These are phyloP conservation scores for Phanerochaete sordida DNA, from an alignment of 768 basidiomycete species.

Conservation along the genomic window DNA sequence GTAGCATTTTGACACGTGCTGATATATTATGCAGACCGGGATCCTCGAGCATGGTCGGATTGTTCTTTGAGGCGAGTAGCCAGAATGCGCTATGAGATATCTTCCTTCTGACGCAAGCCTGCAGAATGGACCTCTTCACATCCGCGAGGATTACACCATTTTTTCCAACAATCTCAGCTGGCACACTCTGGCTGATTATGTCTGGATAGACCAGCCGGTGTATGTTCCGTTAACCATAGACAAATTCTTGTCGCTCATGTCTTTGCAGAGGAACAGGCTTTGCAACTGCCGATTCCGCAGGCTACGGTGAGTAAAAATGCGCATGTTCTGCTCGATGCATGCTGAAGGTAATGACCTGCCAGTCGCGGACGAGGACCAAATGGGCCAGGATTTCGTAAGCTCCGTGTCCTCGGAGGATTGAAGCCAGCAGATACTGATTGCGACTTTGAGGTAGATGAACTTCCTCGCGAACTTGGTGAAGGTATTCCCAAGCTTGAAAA, in stretches of 20 bases:
- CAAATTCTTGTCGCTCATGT: constrained; percentile 2
- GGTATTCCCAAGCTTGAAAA: constrained; percentile 66
- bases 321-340: no score
- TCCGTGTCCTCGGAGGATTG: no score
- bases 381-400: constrained; percentile 50
- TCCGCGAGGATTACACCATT: constrained; percentile 48
- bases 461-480: constrained; percentile 70
- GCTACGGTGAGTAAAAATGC: constrained; percentile 44
- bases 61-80: constrained; percentile 47
- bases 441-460: constrained; percentile 46
- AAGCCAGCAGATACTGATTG: neutral
- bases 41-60: constrained; percentile 63
- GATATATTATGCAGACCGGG: constrained; percentile 47
- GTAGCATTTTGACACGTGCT: neutral
- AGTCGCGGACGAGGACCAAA: constrained; percentile 53
- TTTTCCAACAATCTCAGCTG: constrained; percentile 55
- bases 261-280: constrained; percentile 52
- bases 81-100: neutral
- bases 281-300: constrained; percentile 57
- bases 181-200: constrained; percentile 58
- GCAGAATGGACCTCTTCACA: constrained; percentile 61
- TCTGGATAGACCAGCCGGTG: constrained; percentile 78
- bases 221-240: constrained; percentile 20
- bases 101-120: neutral
- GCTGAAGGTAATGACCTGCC: neutral